phyloP scores from a whole-genome alignment of 1,139 yeast genomes.

The Sugiyamaella pinicola region DNA sequence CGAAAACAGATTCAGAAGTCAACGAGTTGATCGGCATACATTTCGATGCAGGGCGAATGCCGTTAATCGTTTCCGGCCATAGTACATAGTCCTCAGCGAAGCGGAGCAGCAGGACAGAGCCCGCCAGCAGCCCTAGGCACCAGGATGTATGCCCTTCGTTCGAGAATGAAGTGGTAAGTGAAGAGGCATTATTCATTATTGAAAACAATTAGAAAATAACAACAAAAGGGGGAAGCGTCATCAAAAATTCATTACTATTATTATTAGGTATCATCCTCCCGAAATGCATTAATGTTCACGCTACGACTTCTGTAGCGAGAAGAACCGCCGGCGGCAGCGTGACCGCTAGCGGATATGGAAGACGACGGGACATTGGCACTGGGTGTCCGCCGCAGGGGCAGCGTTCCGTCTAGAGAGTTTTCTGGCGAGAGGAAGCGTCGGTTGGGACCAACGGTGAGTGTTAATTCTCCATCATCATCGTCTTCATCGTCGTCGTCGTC shows the following conservation, averaged over 20 bases:
- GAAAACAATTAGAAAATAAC: not conserved
- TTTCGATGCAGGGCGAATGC: no score
- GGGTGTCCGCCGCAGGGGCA: conserved; percentile 13
- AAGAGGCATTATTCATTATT: conserved; percentile 5
- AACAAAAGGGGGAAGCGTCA: conserved; percentile 1
- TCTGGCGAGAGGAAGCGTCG: conserved; percentile 26
- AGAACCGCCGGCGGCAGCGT: not conserved
- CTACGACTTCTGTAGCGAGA: conserved; percentile 13
- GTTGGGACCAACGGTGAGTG: conserved; percentile 52
- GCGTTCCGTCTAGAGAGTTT: not conserved
- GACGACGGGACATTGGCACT: conserved; percentile 15
- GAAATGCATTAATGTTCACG: conserved; percentile 9
- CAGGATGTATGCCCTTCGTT: no score
- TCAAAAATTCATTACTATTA: conserved; percentile 7
- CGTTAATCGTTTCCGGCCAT: no score
- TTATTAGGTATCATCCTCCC: not conserved
- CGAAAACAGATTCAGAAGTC: no score
- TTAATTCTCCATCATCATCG: conserved; percentile 53
- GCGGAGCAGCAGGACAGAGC: no score
- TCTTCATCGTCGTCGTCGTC: conserved; percentile 35
- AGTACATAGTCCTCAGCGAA: no score
- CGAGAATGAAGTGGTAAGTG: no score
- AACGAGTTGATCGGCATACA: no score
- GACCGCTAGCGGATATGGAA: conserved; percentile 1
- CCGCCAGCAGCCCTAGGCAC: no score